Percentiles rank a stretch among this genome's conserved stretches.
These are phyloP conservation scores for Gynandropsis gynandra DNA, from an alignment of 345 rosid genomes.

Conservation along the genomic window DNA sequence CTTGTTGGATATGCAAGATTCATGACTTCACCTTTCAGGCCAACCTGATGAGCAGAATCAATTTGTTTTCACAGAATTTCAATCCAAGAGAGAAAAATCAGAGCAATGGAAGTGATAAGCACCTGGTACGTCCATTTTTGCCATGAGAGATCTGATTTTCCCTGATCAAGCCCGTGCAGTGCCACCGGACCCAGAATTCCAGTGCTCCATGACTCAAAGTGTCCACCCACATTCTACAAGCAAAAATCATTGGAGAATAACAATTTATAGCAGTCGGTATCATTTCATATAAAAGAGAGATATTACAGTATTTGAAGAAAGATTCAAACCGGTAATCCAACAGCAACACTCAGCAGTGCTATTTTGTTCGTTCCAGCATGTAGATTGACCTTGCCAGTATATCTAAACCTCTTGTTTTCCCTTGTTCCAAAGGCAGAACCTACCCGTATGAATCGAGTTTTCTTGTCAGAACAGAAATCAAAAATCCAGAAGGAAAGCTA, in stretches of 20 bases:
- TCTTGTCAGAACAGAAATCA: slow-evolving; percentile 3
- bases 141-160: slow-evolving; percentile 87
- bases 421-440: slow-evolving; percentile 93
- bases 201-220: slow-evolving; percentile 87
- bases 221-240: slow-evolving; percentile 87
- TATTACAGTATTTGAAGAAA: background rate
- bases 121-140: slow-evolving; percentile 99
- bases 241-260: background rate
- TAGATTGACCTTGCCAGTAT: slow-evolving; percentile 68
- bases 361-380: slow-evolving; percentile 77
- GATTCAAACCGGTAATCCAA: slow-evolving; percentile 83
- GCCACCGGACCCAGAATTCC: slow-evolving; percentile 98
- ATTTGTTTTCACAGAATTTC: background rate
- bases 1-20: slow-evolving; percentile 60
- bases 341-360: slow-evolving; percentile 90
- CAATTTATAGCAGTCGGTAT: too few species aligned
- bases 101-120: background rate
- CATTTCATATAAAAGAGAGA: background rate
- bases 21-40: slow-evolving; percentile 97
- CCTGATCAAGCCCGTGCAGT: slow-evolving; percentile 78
- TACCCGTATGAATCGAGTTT: slow-evolving; percentile 20
- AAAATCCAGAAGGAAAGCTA: slow-evolving; percentile 4
- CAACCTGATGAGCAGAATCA: slow-evolving; percentile 50
- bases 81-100: background rate
- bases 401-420: slow-evolving; percentile 63